A percentile compares a stretch with the other conserved stretches of the same genome.
Evolutionary conservation across 2,329 filamentous ascomycete species (phyloP).

Genomic region (Dothidotthia symphoricarpi): DNA sequence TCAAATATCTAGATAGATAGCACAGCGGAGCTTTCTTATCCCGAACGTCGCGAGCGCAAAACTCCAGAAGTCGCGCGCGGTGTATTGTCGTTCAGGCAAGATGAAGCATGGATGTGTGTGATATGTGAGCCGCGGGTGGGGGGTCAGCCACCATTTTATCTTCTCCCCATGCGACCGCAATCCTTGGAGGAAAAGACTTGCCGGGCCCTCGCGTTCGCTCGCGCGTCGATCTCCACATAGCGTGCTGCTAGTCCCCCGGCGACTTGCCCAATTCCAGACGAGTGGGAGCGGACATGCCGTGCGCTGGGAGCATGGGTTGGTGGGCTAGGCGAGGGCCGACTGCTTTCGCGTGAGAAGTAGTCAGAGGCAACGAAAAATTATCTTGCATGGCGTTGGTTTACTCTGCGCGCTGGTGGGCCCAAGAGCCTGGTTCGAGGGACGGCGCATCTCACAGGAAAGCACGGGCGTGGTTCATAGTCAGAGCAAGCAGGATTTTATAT

Average conservation of each 20-base stretch:
- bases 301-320: conserved; percentile 13
- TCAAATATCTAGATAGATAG: too few species aligned
- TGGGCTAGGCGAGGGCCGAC: conserved; percentile 26
- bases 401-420: conserved; percentile 9
- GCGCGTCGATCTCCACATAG: conserved; percentile 26
- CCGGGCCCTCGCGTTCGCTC: conserved; percentile 22
- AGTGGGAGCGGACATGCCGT: conserved; percentile 9
- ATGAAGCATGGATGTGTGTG: conserved; percentile 2
- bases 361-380: too few species aligned
- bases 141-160: conserved; percentile 25
- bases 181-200: conserved; percentile 20
- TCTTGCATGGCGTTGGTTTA: too few species aligned
- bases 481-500: conserved; percentile 11
- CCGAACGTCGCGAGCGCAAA: conserved; percentile 38
- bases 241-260: conserved; percentile 17
- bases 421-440: conserved; percentile 12
- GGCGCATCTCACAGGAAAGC: conserved; percentile 7
- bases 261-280: conserved; percentile 13
- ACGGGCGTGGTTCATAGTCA: conserved; percentile 4
- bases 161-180: conserved; percentile 4
- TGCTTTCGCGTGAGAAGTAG: too few species aligned
- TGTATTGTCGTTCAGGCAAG: conserved; percentile 8
- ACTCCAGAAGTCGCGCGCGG: conserved; percentile 45
- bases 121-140: too few species aligned
- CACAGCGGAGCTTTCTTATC: too few species aligned